phyloP scores from a whole-genome alignment of 2,329 filamentous ascomycete species.

The Aspergillus japonicus region DNA sequence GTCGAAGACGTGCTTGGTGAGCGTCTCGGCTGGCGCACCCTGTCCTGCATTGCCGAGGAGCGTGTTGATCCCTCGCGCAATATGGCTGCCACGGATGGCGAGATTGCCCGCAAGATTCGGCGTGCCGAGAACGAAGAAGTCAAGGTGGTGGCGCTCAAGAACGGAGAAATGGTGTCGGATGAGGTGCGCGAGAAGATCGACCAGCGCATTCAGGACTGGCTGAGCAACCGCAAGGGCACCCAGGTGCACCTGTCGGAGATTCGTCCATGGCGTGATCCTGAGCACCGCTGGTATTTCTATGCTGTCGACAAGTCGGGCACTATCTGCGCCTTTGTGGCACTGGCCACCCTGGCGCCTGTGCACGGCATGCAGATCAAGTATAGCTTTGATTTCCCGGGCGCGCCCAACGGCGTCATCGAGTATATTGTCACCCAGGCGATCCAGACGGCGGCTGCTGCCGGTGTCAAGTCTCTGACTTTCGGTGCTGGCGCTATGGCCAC shows the following conservation, averaged over 20 bases:
- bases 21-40: conserved; percentile 80
- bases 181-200: conserved; percentile 70
- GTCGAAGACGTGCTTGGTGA: conserved; percentile 77
- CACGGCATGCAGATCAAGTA: conserved; percentile 96
- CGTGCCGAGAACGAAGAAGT: conserved; percentile 81
- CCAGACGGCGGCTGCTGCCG: conserved; percentile 57
- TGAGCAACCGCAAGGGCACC: conserved; percentile 72
- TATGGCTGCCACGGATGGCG: conserved; percentile 62
- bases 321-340: conserved; percentile 74
- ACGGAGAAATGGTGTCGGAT: conserved; percentile 62
- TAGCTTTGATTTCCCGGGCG: conserved; percentile 85
- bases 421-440: conserved; percentile 73
- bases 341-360: conserved; percentile 75
- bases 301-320: conserved; percentile 70
- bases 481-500: conserved; percentile 75
- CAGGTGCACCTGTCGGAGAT: conserved; percentile 92
- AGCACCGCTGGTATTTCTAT: conserved; percentile 83
- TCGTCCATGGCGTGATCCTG: conserved; percentile 78
- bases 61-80: conserved; percentile 74
- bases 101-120: conserved; percentile 72
- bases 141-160: conserved; percentile 70
- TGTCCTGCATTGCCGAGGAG: conserved; percentile 87
- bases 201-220: conserved; percentile 74
- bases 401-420: conserved; percentile 86
- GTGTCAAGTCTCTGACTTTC: conserved; percentile 73